Base-by-base conservation (phyloP, 331 rosid species). In the Malus hybrid region DNA sequence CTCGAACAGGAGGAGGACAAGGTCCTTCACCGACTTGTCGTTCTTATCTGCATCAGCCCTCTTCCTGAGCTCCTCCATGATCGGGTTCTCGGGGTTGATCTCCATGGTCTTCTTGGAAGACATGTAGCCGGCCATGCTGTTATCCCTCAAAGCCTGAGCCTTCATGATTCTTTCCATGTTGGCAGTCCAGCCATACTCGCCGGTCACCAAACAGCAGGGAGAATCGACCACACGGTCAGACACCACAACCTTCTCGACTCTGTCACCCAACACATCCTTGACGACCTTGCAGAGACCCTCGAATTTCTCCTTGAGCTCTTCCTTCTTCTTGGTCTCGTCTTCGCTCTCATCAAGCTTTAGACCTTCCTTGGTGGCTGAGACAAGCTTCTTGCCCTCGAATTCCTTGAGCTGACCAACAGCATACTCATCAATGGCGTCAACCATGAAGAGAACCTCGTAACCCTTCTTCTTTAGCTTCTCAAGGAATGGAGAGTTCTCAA, bases 141-240 rank as follows among this genome's bases (percentile, higher is more conserved):
- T 90, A 67, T 90, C 96, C 83, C 96, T 87, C 78, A 90, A 73
- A 9, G 96, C 96, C 50, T 90, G 96, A 0, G 96, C 96, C 55
- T 90, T 90, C 96, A 90, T 90, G 34, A 90, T 90, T 79, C 96
- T 87, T 62, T 90, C 96, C 96, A 90, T 90, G 72, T 90, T 90
- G 3, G 96, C 96, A 0, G 96, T 90, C 96, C 96, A 90, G 0
- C 96, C 93, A 22, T 90, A 90, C 75, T 90, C 96, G 0, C 96
- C 96, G 5, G 96, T 90, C 48, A 90, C 96, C 6, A 90, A 67
- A 87, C 96, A 90, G 88, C 96, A 91, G 0, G 96, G 93, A 15
- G 96, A 91, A 31, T 91, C 92, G 0, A 90, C 96, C 20, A 90
- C 96, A 18, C 93, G 93, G 80, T 90, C 96, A 42, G 96, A 92